Evolutionary conservation across 768 basidiomycete species (phyloP).

Genomic region (Tubosaeta brunneosetosa): DNA sequence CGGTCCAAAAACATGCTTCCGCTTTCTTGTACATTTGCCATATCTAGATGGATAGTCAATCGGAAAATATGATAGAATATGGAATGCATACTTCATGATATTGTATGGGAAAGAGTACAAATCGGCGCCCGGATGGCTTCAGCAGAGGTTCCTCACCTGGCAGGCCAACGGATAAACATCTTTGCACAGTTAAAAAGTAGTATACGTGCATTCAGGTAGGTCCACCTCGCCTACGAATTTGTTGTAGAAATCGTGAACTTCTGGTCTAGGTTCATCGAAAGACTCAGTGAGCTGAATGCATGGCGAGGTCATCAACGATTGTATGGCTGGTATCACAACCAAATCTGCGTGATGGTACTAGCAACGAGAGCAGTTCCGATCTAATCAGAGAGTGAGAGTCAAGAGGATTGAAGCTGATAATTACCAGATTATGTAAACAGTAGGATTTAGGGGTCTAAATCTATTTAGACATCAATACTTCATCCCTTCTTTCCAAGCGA

Average conservation of each 20-base stretch:
- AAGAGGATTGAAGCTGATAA: not conserved
- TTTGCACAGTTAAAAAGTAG: not conserved
- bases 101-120: constrained; percentile 91
- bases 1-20: constrained; percentile 90
- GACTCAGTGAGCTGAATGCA: not conserved
- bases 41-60: constrained; percentile 47
- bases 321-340: not conserved
- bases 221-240: constrained; percentile 19
- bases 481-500: not conserved
- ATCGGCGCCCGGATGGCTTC: constrained; percentile 67
- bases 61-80: not conserved
- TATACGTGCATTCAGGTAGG: constrained; percentile 16
- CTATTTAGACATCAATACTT: too few species aligned
- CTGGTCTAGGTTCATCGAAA: not conserved
- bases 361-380: not conserved
- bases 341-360: too few species aligned
- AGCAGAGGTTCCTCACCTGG: constrained; percentile 69
- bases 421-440: not conserved
- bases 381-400: constrained; percentile 1
- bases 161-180: not conserved
- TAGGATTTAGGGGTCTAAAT: constrained; percentile 6
- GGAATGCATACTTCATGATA: constrained; percentile 69
- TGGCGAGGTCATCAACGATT: not conserved
- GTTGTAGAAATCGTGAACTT: not conserved
- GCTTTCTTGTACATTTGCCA: constrained; percentile 96